Conservation (phyloP, 2,329 filamentous ascomycete species). For the Pestalotiopsis sp. region DNA sequence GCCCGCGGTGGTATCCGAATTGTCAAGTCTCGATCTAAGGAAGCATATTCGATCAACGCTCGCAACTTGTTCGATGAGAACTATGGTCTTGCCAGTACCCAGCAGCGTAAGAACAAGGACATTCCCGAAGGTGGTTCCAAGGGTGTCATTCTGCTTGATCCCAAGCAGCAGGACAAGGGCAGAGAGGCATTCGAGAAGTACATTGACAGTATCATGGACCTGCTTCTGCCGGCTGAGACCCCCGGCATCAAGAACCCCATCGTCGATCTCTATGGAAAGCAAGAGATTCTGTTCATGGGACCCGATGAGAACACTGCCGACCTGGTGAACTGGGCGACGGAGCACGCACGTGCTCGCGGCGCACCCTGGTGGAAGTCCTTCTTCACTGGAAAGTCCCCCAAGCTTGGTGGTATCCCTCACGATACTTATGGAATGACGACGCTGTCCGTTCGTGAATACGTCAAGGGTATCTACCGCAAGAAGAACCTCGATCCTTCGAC, state of each 20-base stretch:
- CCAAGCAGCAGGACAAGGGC: conserved; percentile 90
- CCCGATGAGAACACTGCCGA: conserved; percentile 98
- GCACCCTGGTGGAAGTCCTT: conserved; percentile 99
- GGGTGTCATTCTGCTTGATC: conserved; percentile 92
- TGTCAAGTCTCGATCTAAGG: conserved; percentile 95
- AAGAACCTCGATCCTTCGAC: conserved; percentile 81
- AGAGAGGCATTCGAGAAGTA: conserved; percentile 97
- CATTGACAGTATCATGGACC: conserved; percentile 96
- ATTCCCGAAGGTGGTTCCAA: conserved; percentile 98
- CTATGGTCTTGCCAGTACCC: conserved; percentile 95
- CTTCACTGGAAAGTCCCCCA: conserved; percentile 98
- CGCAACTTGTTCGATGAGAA: conserved; percentile 98
- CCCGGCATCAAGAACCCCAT: conserved; percentile 99
- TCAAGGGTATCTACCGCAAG: conserved; percentile 96
- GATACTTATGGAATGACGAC: conserved; percentile 98
- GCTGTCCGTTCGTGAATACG: conserved; percentile 91
- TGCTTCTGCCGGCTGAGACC: conserved; percentile 83
- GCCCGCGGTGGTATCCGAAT: conserved; percentile 96
- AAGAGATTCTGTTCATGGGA: conserved; percentile 98
- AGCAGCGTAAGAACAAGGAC: conserved; percentile 99
- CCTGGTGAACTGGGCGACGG: conserved; percentile 97
- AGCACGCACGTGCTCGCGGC: conserved; percentile 82
- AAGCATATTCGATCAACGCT: conserved; percentile 94
- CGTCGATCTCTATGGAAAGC: conserved; percentile 89
- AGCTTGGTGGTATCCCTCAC: conserved; percentile 93